These are phyloP conservation scores for Prosopis cineraria DNA, from an alignment of 306 rosid genomes.

Conservation along the genomic window DNA sequence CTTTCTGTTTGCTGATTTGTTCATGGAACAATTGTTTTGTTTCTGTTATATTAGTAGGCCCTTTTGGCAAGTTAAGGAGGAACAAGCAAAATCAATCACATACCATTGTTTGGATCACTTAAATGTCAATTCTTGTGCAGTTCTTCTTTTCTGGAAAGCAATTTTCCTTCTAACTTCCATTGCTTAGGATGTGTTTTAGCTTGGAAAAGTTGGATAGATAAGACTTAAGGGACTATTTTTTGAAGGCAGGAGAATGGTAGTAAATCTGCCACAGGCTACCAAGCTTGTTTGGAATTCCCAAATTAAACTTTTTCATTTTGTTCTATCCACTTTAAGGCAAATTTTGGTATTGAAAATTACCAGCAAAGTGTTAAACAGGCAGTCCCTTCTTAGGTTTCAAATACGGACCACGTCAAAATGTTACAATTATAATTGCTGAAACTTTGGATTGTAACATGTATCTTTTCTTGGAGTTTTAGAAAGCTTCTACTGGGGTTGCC, in stretches of 20 bases:
- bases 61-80: constrained; percentile 9
- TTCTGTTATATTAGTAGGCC: neutral
- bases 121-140: neutral
- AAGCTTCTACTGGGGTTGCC: neutral
- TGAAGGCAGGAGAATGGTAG: neutral
- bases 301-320: neutral
- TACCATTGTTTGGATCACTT: neutral
- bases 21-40: neutral
- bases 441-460: constrained; percentile 5
- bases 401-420: neutral
- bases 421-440: neutral
- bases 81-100: neutral
- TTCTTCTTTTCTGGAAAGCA: neutral
- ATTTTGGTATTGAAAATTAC: constrained; percentile 3
- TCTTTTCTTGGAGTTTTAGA: neutral
- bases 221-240: neutral
- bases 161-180: neutral
- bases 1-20: neutral
- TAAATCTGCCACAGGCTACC: neutral
- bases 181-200: neutral
- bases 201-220: neutral
- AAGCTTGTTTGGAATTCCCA: neutral
- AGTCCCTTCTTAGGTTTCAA: neutral
- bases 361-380: neutral
- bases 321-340: neutral